phyloP scores from a whole-genome alignment of 1,139 yeast species.

The Suhomyces anneliseae region DNA sequence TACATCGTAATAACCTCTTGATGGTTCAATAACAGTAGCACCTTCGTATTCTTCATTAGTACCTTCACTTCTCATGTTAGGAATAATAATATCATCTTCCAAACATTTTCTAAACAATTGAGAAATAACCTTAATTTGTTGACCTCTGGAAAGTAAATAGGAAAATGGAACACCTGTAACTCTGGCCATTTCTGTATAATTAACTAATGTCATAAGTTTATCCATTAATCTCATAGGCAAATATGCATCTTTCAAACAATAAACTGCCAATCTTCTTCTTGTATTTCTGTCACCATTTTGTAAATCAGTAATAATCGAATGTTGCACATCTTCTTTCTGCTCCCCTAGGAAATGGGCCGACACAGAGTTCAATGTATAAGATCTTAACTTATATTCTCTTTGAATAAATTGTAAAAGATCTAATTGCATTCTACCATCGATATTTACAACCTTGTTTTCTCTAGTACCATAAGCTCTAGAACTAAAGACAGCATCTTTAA shows the following conservation, averaged over 20 bases:
- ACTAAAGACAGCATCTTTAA: slow-evolving; percentile 79
- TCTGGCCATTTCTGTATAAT: slow-evolving; percentile 98
- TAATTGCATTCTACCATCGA: slow-evolving; percentile 94
- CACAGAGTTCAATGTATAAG: slow-evolving; percentile 93
- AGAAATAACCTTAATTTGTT: slow-evolving; percentile 94
- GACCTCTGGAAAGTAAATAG: slow-evolving; percentile 85
- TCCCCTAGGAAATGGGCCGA: slow-evolving; percentile 93
- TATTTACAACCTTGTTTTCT: slow-evolving; percentile 86
- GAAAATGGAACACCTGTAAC: slow-evolving; percentile 99
- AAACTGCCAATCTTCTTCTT: slow-evolving; percentile 91
- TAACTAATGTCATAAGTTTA: slow-evolving; percentile 92
- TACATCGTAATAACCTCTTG: slow-evolving; percentile 90
- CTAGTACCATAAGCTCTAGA: slow-evolving; percentile 97
- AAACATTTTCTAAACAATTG: slow-evolving; percentile 92
- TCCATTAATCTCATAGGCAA: slow-evolving; percentile 85
- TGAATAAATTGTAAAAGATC: slow-evolving; percentile 92
- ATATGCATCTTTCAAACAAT: slow-evolving; percentile 95
- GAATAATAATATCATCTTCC: slow-evolving; percentile 81
- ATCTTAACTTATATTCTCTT: slow-evolving; percentile 90
- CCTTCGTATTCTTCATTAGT: slow-evolving; percentile 93
- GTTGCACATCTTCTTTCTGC: slow-evolving; percentile 98
- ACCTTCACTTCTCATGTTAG: slow-evolving; percentile 85
- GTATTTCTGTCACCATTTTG: slow-evolving; percentile 93
- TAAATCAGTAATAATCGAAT: slow-evolving; percentile 89
- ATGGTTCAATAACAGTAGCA: slow-evolving; percentile 97